These are phyloP conservation scores for Trichoderma brevicompactum DNA, from an alignment of 2,329 filamentous ascomycete genomes.

Conservation along the genomic window DNA sequence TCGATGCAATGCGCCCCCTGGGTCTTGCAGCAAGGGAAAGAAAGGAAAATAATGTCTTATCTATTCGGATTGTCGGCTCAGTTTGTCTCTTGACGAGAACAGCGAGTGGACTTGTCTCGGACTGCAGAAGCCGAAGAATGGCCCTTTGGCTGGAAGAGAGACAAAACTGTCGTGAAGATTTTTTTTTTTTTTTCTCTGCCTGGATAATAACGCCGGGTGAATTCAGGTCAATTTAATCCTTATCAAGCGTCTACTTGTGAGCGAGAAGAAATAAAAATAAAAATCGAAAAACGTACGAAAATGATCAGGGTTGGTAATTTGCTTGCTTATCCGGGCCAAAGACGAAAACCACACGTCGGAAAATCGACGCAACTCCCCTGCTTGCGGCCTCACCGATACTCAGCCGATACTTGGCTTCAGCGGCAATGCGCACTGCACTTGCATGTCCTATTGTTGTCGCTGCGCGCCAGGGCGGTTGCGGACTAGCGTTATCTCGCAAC, in stretches of 20 bases:
- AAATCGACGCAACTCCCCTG: neutral
- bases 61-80: slow-evolving; percentile 7
- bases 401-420: slow-evolving; percentile 6
- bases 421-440: neutral
- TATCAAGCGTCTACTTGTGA: neutral
- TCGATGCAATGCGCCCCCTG: slow-evolving; percentile 4
- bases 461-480: neutral
- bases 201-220: neutral
- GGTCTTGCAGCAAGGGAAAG: neutral
- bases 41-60: neutral
- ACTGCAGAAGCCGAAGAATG: neutral
- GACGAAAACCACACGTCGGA: neutral
- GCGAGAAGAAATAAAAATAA: neutral
- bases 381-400: slow-evolving; percentile 26
- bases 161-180: neutral
- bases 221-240: neutral
- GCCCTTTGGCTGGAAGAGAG: neutral
- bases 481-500: slow-evolving; percentile 24
- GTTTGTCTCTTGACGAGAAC: neutral
- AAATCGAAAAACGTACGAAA: slow-evolving; percentile 4
- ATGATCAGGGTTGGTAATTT: slow-evolving; percentile 14
- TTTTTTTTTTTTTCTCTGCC: neutral
- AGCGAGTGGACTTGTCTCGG: slow-evolving; percentile 4
- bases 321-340: slow-evolving; percentile 14
- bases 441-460: slow-evolving; percentile 18